Evolutionary conservation across 257 asterid species (phyloP), one percentile per base, ranked within the genome.

Genomic region (Salvia miltiorrhiza): DNA sequence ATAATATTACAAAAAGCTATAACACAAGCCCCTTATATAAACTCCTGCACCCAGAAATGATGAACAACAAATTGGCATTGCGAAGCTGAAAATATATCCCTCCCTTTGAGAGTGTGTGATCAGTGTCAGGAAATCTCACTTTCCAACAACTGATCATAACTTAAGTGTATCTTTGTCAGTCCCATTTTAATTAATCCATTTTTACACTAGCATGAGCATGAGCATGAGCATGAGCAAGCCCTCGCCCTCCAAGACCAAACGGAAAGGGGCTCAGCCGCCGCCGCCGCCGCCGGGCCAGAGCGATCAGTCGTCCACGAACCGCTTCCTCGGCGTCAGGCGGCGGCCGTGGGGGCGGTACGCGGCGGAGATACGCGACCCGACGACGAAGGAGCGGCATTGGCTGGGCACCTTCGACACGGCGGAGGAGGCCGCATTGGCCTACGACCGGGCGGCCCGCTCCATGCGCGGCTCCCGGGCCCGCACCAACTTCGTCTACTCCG

Each of bases 311-410:
- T 35, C 79, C 0, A 52, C 77, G 26, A 78, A 59, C 80, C 48
- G 95, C 74, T 91, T 82, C 49, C 87, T 91, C 0, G 97, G 97
- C 0, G 97, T 90, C 0, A 43, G 97, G 41, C 61, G 96, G 52
- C 84, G 97, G 65, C 97, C 97, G 0, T 88, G 97, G 97, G 97
- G 97, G 23, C 45, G 97, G 45, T 90, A 90, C 44, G 97, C 97
- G 0, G 92, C 97, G 0, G 96, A 90, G 72, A 90, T 90, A 75
- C 74, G 97, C 53, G 95, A 90, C 80, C 97, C 97, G 0, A 72
- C 84, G 2, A 90, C 97, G 7, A 90, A 90, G 72, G 96, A 88
- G 71, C 50, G 97, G 65, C 97, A 90, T 53, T 90, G 97, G 97
- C 74, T 90, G 14, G 97, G 97, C 35, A 90, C 97, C 0, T 90